Evolutionary conservation across 768 basidiomycete species (phyloP).

Genomic region (Coprinopsis marcescibilis): DNA sequence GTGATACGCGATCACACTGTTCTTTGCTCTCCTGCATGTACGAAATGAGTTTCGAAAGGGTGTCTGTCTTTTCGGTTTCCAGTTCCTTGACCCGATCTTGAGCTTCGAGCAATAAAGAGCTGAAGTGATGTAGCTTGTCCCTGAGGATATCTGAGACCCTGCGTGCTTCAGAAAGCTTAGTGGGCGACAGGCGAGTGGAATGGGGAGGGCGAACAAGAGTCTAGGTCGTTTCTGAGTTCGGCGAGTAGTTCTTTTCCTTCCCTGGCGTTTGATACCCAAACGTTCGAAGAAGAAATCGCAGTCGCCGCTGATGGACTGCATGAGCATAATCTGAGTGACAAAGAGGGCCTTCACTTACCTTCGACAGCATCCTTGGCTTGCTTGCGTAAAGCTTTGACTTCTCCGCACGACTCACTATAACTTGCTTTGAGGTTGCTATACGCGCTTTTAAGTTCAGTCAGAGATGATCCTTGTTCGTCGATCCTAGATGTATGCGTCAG

Average conservation of each 20-base stretch:
- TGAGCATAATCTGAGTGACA: not conserved
- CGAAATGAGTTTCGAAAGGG: slow-evolving; percentile 17
- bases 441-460: not conserved
- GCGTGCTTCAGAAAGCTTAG: slow-evolving; percentile 20
- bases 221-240: not conserved
- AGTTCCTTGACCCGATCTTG: slow-evolving; percentile 29
- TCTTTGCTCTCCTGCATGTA: slow-evolving; percentile 9
- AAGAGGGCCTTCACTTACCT: not conserved
- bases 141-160: slow-evolving; percentile 34
- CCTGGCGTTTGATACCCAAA: not conserved
- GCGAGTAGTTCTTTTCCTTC: not conserved
- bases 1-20: not conserved
- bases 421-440: not conserved
- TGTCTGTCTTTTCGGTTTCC: slow-evolving; percentile 25
- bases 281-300: not conserved
- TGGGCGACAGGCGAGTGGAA: not conserved
- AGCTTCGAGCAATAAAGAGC: slow-evolving; percentile 27
- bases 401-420: not conserved
- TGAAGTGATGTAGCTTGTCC: slow-evolving; percentile 30
- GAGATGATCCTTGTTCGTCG: not conserved
- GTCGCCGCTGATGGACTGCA: not conserved
- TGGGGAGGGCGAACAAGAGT: not conserved
- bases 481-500: not conserved
- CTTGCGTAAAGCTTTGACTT: not conserved
- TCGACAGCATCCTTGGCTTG: not conserved